Evolutionary conservation across 163 green algal genomes (phyloP).

Genomic region (Volvox carteri): DNA sequence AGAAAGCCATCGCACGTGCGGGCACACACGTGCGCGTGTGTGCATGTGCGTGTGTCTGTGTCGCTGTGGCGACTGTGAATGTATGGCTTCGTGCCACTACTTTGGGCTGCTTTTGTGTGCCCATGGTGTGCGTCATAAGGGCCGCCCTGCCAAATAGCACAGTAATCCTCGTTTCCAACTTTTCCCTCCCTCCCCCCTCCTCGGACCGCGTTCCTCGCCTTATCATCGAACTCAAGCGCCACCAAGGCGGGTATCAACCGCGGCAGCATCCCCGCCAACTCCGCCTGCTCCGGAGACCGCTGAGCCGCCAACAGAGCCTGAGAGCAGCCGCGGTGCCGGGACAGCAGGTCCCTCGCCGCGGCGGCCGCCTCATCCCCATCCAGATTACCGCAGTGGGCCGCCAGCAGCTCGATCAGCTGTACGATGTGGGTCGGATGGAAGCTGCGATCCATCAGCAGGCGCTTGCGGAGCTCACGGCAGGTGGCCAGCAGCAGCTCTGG

Average conservation of each 20-base stretch:
- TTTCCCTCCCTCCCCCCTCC: too few species aligned
- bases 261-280: background rate
- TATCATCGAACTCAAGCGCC: background rate
- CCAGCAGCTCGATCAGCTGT: constrained; percentile 4
- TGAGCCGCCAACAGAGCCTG: background rate
- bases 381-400: background rate
- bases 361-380: background rate
- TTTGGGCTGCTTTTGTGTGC: too few species aligned
- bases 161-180: too few species aligned
- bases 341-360: background rate
- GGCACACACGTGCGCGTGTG: too few species aligned
- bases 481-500: background rate
- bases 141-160: too few species aligned
- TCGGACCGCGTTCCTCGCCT: background rate
- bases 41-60: too few species aligned
- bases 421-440: background rate
- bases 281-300: background rate
- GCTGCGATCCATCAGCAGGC: background rate
- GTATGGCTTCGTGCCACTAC: too few species aligned
- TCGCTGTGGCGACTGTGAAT: too few species aligned
- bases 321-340: background rate
- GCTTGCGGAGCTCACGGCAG: background rate
- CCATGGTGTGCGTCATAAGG: too few species aligned
- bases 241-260: constrained; percentile 34
- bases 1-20: too few species aligned